These are phyloP conservation scores for Suillus hirtellus DNA, from an alignment of 768 basidiomycete species.

Conservation along the genomic window DNA sequence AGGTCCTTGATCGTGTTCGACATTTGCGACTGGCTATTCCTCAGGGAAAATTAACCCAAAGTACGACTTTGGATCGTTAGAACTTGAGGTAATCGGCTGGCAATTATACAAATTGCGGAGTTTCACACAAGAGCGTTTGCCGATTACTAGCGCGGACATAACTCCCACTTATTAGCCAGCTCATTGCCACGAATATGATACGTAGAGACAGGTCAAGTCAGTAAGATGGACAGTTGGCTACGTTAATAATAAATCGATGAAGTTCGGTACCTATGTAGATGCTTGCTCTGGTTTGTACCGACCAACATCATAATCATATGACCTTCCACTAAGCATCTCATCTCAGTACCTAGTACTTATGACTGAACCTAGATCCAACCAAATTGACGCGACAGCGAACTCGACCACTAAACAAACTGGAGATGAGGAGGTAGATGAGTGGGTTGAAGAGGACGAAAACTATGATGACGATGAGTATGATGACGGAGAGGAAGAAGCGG, in stretches of 20 bases:
- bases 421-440: conserved; percentile 28
- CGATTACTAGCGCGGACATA: background rate
- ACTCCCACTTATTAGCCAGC: background rate
- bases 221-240: background rate
- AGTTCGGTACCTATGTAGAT: background rate
- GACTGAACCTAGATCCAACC: background rate
- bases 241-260: background rate
- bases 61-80: background rate
- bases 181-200: background rate
- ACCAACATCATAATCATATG: background rate
- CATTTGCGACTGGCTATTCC: conserved; percentile 25
- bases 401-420: background rate
- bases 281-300: background rate
- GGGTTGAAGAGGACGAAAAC: conserved; percentile 43
- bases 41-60: background rate
- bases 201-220: background rate
- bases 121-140: conserved; percentile 21
- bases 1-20: conserved; percentile 81
- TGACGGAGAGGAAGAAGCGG: conserved; percentile 64
- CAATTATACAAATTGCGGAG: conserved; percentile 11
- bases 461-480: conserved; percentile 59
- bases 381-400: background rate
- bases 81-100: background rate
- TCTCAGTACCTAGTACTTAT: background rate
- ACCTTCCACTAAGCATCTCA: background rate